phyloP scores from a whole-genome alignment of 2,329 filamentous ascomycete species.

The Phoma herbarum region DNA sequence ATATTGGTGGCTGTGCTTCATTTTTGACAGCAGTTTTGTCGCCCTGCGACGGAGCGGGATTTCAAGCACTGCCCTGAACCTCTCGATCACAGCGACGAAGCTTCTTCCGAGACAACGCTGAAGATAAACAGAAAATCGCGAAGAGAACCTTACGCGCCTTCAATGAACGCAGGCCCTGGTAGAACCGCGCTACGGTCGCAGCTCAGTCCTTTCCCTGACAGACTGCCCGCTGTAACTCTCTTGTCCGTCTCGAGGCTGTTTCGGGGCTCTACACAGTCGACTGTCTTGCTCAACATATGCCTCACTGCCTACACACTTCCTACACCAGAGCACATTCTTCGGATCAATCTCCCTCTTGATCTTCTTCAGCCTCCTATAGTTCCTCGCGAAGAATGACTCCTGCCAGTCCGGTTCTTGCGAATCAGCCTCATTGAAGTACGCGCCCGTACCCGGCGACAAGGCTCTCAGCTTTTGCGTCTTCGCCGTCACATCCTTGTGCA shows the following conservation, averaged over 20 bases:
- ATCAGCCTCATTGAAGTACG: constrained; percentile 45
- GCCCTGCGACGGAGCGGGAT: not conserved
- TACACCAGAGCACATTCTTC: constrained; percentile 34
- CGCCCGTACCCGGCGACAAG: constrained; percentile 34
- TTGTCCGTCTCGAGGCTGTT: not conserved
- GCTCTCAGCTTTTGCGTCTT: constrained; percentile 29
- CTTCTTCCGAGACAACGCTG: not conserved
- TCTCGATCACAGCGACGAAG: not conserved
- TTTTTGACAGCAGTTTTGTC: not conserved
- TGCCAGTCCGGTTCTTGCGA: constrained; percentile 40
- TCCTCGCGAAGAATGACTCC: constrained; percentile 29
- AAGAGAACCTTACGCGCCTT: not conserved
- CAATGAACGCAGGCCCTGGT: not conserved
- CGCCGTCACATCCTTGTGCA: constrained; percentile 31
- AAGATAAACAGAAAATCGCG: not conserved
- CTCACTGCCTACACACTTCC: constrained; percentile 42
- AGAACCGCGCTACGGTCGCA: not conserved
- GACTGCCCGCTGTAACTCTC: not conserved
- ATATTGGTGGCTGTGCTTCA: constrained; percentile 7
- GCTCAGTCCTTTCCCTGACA: not conserved
- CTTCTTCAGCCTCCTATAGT: constrained; percentile 28
- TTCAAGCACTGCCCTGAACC: not conserved
- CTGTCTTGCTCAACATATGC: constrained; percentile 29
- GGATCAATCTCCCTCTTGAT: constrained; percentile 39
- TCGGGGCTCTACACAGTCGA: constrained; percentile 27